Base-by-base conservation (phyloP, 805 yeast species). In the Tetrapisispora namnaoensis region DNA sequence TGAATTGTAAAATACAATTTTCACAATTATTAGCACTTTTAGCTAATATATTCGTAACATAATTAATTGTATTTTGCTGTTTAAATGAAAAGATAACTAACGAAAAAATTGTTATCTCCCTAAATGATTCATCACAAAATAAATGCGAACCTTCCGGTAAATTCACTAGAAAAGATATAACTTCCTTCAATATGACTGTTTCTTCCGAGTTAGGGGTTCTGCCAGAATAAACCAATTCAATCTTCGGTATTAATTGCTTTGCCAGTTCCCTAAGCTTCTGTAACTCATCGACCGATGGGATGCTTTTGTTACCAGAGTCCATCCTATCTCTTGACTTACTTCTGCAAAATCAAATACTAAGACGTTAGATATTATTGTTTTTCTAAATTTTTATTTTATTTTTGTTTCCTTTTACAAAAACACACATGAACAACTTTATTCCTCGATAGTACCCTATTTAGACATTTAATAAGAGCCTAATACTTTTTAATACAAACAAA, bases 11-110 rank as follows among this genome's bases (percentile, higher is more conserved):
- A 6, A 80, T 66, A 63, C 93, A 85, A 5, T 71, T 65, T 2
- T 71, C 66, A 63, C 93, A 85, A 3, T 59, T 50, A 36, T 67
- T 63, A 14, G 84, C 62, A 22, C 73, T 66, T 1, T 63, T 60
- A 4, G 64, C 61, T 44, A 77, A 67, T 14, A 56, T 54, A 10
- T 68, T 68, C 44, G 72, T 70, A 47, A 74, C 63, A 72, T 78
- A 73, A 5, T 56, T 57, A 17, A 75, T 67, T 1, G 75, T 72
- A n/a, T 69, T 72, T 37, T 69, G 69, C 24, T 71, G 76, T 51
- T 57, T 62, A 55, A 82, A 80, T 3, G 89, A 80, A 59, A 82
- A 81, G 50, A 80, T 66, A 16, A 83, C 76, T 47, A 83, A 62
- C 10, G 75, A 67, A 57, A 81, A 81, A 14, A 74, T 70, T 10